Base-by-base conservation (phyloP, 2,329 filamentous ascomycete species). In the Xylaria sp. region DNA sequence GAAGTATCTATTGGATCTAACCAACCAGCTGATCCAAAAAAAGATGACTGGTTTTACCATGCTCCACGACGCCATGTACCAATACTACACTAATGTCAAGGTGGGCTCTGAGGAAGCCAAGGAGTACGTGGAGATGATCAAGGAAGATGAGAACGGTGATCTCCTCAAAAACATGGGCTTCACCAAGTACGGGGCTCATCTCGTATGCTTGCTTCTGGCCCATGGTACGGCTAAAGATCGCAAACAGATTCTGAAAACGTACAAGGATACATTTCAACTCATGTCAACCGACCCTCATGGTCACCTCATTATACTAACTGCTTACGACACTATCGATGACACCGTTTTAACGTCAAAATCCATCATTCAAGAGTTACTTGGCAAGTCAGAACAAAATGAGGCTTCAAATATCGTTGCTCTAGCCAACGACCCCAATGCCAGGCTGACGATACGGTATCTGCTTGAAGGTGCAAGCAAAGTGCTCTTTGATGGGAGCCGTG, bases 41-140 rank as follows among this genome's bases (percentile, higher is more conserved):
- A 95, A 95, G 79, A 89, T 95, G 79, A 96, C 92, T 0, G 94
- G 92, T 9, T 98, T 99, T 78, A 98, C 94, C 2, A 96, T 99
- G 85, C 86, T 99, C 19, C 96, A 99, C 77, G 95, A 98, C 72
- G 95, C 95, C 51, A 97, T 99, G 93, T 82, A 97, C 62, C 94
- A 99, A 75, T 99, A 97, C 78, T 97, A 94, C 78, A 80, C 92
- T 54, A 94, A 90, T 71, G 87, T 89, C 47, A 89, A 90, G 67
- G 81, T 86, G 4, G 93, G 90, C 3, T 91, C 88, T 44, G 87
- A 91, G 60, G 94, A 98, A 75, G 88, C 92, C 41, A 90, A 83
- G 31, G 93, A 96, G 70, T 97, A 97, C 73, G 79, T 96, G 60
- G 93, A 98, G 76, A 84, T 96, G 68, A 82, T 99, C 72, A 96